Base-by-base conservation (phyloP, 2,329 filamentous ascomycete genomes). In the Chrysosporium queenslandicum region DNA sequence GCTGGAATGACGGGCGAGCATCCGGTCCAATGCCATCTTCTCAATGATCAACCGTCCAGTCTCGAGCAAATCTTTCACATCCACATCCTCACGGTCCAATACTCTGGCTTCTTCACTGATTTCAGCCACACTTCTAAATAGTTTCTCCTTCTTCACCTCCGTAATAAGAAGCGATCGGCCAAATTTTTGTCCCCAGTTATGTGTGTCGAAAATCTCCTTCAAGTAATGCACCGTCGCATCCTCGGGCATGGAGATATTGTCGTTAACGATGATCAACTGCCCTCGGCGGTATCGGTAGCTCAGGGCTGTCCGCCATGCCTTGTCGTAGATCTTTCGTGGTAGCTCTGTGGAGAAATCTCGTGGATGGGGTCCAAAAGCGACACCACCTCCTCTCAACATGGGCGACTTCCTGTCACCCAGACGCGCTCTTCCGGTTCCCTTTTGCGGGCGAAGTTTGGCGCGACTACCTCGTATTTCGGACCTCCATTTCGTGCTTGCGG, bases 1-100 rank as follows among this genome's bases (percentile, higher is more conserved):
- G 52, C 61, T 67, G 42, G 70, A 71, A 65, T 94, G 89, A 59
- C 76, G 71, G 64, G 75, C 71, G 62, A 96, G 77, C 65, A 97
- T 81, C 66, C 80, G 77, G 67, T 83, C 78, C 63, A 98, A 75
- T 32, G 91, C 91, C 39, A 74, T 72, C 67, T 85, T 81, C 78
- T 98, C 92, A 62, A 98, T 81, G 55, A 98, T 82, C 55, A 98
- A 74, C 63, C 89, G 82, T 50, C 86, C 86, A 50, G 84, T 82
- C 73, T 92, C 87, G 59, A 98, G 72, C 58, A 98, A 70, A 67
- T 97, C 87, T 78, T 97, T 98, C 57, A 98, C 88, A 70, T 97
- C 92, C 32, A 98, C 87, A 57, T 94, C 85, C n/a, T 77, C 73
- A 54, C 84, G 74, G 53, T 80, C 77, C 60, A 89, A 73, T 7